Conservation (phyloP, 495 filamentous ascomycete species). For the Aspergillus affinis region DNA sequence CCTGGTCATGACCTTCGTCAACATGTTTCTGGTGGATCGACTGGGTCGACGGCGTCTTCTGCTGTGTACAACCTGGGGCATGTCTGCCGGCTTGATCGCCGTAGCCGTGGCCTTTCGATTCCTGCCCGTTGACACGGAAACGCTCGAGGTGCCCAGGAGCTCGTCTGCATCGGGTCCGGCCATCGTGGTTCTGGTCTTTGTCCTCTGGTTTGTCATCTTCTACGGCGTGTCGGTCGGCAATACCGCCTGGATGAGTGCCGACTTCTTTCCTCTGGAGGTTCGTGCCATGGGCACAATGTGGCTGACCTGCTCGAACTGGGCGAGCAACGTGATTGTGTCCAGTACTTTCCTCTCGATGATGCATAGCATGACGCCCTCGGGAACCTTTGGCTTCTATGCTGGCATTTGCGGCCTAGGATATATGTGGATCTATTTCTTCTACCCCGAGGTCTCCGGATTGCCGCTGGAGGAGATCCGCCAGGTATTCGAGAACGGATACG, state of each 20-base stretch:
- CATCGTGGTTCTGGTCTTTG: constrained; percentile 45
- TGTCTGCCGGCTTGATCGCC: constrained; percentile 38
- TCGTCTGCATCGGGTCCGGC: constrained; percentile 33
- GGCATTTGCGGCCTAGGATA: constrained; percentile 48
- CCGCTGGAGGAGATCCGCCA: constrained; percentile 50
- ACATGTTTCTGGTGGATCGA: constrained; percentile 49
- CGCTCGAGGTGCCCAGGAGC: constrained; percentile 27
- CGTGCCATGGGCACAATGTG: constrained; percentile 55
- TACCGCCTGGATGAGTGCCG: constrained; percentile 51
- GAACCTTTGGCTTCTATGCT: constrained; percentile 54
- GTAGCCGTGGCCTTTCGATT: constrained; percentile 51
- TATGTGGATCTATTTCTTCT: constrained; percentile 48
- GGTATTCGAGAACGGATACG: constrained; percentile 49
- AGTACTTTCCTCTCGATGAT: constrained; percentile 54
- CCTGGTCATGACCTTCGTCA: constrained; percentile 53
- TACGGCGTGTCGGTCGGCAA: constrained; percentile 48
- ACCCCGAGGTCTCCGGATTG: constrained; percentile 50
- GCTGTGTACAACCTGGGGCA: constrained; percentile 50
- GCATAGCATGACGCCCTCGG: constrained; percentile 46
- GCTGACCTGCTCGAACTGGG: constrained; percentile 51
- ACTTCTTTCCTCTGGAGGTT: constrained; percentile 54
- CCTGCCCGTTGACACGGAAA: constrained; percentile 45
- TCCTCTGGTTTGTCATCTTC: constrained; percentile 51
- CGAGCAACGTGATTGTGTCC: constrained; percentile 51
- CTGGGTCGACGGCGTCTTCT: constrained; percentile 51